Evolutionary conservation across 2,329 filamentous ascomycete species (phyloP).

Genomic region (Fusarium duplospermum): DNA sequence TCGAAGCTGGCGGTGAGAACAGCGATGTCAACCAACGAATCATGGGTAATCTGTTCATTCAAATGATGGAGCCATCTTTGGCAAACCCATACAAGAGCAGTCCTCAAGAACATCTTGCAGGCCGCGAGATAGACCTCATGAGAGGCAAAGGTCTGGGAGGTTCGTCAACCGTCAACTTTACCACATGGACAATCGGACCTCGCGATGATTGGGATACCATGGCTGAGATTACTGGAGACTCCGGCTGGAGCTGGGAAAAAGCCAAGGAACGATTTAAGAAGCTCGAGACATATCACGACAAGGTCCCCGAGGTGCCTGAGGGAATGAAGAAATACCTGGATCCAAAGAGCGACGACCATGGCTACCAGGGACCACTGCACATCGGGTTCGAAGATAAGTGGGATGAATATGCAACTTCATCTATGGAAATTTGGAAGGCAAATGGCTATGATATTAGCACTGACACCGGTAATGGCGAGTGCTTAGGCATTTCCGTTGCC

Average conservation of each 20-base stretch:
- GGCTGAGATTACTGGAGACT: slow-evolving; percentile 17
- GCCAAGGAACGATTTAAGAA: slow-evolving; percentile 16
- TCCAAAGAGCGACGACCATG: slow-evolving; percentile 15
- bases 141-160: slow-evolving; percentile 28
- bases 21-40: slow-evolving; percentile 19
- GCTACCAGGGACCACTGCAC: slow-evolving; percentile 22
- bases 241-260: slow-evolving; percentile 22
- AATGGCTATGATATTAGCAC: slow-evolving; percentile 24
- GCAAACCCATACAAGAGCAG: slow-evolving; percentile 25
- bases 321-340: slow-evolving; percentile 28
- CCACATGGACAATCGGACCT: slow-evolving; percentile 26
- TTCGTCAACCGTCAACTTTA: slow-evolving; percentile 30
- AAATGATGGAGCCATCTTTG: slow-evolving; percentile 24
- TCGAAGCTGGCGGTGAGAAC: slow-evolving; percentile 30
- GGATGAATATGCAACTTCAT: slow-evolving; percentile 23
- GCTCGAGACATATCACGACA: slow-evolving; percentile 30
- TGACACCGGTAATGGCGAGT: slow-evolving; percentile 25
- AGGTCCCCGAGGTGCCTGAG: slow-evolving; percentile 13
- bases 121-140: slow-evolving; percentile 24
- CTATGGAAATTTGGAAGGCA: slow-evolving; percentile 23
- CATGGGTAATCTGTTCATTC: slow-evolving; percentile 26
- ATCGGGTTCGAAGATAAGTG: slow-evolving; percentile 27
- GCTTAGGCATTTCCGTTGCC: slow-evolving; percentile 18
- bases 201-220: slow-evolving; percentile 31
- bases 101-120: slow-evolving; percentile 17